phyloP scores from a whole-genome alignment of 768 basidiomycete species.

The Boletus coccyginus region DNA sequence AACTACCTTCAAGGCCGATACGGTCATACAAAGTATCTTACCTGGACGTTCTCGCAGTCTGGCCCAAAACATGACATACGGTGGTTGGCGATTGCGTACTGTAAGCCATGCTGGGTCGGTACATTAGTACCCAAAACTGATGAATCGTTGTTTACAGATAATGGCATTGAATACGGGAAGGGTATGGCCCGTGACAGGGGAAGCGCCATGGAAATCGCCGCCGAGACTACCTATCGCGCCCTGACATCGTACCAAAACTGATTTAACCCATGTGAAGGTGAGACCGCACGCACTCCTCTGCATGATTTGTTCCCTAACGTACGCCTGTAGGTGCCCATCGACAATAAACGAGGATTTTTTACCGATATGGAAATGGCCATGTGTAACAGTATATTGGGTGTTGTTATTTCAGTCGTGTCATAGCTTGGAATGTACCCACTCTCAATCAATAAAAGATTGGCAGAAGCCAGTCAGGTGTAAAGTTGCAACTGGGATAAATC shows the following conservation, averaged over 20 bases:
- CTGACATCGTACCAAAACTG: conserved; percentile 20
- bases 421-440: conserved; percentile 3
- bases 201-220: conserved; percentile 30
- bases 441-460: background rate
- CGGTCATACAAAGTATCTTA: conserved; percentile 25
- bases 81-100: conserved; percentile 26
- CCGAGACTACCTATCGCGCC: conserved; percentile 25
- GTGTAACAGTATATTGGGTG: background rate
- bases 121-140: background rate
- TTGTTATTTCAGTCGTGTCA: background rate
- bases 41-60: conserved; percentile 20
- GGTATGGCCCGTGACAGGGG: conserved; percentile 27
- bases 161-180: conserved; percentile 26
- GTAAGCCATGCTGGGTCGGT: conserved; percentile 11
- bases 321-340: background rate
- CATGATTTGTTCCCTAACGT: background rate
- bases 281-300: background rate
- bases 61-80: conserved; percentile 25
- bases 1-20: conserved; percentile 33
- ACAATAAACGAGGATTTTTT: background rate
- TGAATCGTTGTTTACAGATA: conserved; percentile 11
- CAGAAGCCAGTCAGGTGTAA: no score
- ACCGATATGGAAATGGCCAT: background rate
- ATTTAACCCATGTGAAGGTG: conserved; percentile 6
- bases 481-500: background rate